Evolutionary conservation across 1,139 yeast genomes (phyloP), one percentile per base, ranked within the genome.

Genomic region (Yamadazyma triangularis): DNA sequence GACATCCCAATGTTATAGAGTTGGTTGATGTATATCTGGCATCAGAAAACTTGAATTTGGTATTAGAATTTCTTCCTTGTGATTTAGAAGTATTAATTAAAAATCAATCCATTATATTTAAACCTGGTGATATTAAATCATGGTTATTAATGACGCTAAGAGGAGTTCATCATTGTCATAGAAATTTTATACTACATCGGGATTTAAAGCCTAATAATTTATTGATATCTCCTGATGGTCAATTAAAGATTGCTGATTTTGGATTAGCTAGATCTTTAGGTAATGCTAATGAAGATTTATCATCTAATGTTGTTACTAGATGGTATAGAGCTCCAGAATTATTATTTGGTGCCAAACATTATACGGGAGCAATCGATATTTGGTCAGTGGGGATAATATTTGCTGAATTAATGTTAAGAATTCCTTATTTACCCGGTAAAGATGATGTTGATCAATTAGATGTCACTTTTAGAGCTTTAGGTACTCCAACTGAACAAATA

Each of bases 261-360:
- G 98, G 98, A 46, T 69, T 91, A 31, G 97, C 97, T 0, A 61
- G 98, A 36, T 75, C 89, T 2, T 62, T 86, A 39, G 91, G 93
- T 2, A 73, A 79, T 24, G 82, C 88, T 2, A 82, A 83, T 33
- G 91, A 85, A 44, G 83, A 77, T 36, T 64, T 91, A 52, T 85
- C 97, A 0, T 84, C 95, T 1, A 89, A 89, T 42, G 98, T 91
- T 8, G 99, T 91, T 2, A 91, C 99, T 2, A 64, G 97, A 38
- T 91, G 98, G 98, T 91, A 91, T 58, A 64, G 97, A 33, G 95
- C 97, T 0, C 98, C 98, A 0, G 98, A 91, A 48, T 64, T 91
- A 30, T 60, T 91, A 24, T 81, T 89, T 51, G 96, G 96, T 0
- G 89, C 96, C 1, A 73, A 78, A 32, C 94, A 87, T 51, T 91